A percentile compares a stretch with the other conserved stretches of the same genome.
Evolutionary conservation across 179 eudicot species (phyloP).

Genomic region (Beta macrorhiza): DNA sequence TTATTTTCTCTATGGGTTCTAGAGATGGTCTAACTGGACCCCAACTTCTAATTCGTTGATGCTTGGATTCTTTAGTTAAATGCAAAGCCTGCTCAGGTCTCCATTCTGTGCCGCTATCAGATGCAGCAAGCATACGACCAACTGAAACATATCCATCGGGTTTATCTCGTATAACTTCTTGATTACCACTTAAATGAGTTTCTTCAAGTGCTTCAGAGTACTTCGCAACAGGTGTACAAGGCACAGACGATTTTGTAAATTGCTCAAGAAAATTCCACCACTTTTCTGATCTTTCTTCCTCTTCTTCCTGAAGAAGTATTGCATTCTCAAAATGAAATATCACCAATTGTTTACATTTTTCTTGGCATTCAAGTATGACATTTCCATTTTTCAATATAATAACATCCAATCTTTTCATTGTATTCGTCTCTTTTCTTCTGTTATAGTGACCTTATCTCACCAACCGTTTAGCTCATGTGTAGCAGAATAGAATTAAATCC

Average conservation of each 20-base stretch:
- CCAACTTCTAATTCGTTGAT: slow-evolving; percentile 51
- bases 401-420: no score
- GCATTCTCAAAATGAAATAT: background rate
- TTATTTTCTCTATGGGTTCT: slow-evolving; percentile 48
- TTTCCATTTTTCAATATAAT: background rate
- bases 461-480: no score
- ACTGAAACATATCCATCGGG: slow-evolving; percentile 42
- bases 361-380: background rate
- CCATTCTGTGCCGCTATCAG: slow-evolving; percentile 31
- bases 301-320: slow-evolving; percentile 59
- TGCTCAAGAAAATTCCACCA: slow-evolving; percentile 75
- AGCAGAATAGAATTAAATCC: no score
- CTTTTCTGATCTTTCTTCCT: slow-evolving; percentile 65
- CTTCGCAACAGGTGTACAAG: slow-evolving; percentile 26
- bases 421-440: no score
- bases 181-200: slow-evolving; percentile 27
- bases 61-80: slow-evolving; percentile 20
- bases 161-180: slow-evolving; percentile 26
- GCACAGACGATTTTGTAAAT: slow-evolving; percentile 37
- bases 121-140: slow-evolving; percentile 30
- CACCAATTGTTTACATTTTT: background rate
- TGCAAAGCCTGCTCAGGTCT: slow-evolving; percentile 15
- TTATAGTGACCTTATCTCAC: no score
- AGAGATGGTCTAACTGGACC: slow-evolving; percentile 54
- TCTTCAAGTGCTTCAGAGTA: slow-evolving; percentile 26